Evolutionary conservation across 305 asterid genomes (phyloP).

Genomic region (Fraxinus sp.): DNA sequence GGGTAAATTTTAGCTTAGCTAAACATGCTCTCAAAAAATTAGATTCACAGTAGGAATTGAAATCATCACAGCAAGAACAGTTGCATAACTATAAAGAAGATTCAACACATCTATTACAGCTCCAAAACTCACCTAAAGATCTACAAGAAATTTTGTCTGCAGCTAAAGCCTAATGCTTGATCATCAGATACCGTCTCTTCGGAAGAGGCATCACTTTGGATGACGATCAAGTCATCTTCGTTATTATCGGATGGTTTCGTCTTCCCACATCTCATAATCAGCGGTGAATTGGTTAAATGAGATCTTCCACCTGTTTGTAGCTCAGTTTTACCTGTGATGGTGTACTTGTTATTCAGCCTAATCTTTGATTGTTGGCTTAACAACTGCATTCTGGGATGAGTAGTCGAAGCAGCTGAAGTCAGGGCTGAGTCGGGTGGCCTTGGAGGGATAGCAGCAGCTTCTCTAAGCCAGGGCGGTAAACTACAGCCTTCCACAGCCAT

Average conservation of each 20-base stretch:
- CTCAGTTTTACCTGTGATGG: slow-evolving; percentile 5
- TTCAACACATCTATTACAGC: neutral
- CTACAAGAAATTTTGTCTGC: slow-evolving; percentile 9
- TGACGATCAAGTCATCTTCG: slow-evolving; percentile 42
- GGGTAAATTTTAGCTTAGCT: neutral
- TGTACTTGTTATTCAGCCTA: neutral
- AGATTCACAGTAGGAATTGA: neutral
- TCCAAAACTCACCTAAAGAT: slow-evolving; percentile 8
- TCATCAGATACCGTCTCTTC: slow-evolving; percentile 82
- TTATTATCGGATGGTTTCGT: slow-evolving; percentile 11
- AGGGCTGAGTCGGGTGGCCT: slow-evolving; percentile 20
- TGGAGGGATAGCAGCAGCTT: slow-evolving; percentile 41
- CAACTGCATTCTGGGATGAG: slow-evolving; percentile 18
- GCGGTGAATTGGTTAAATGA: neutral
- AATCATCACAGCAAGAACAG: neutral
- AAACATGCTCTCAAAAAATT: neutral
- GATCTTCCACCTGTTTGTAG: slow-evolving; percentile 6
- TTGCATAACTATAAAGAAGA: neutral
- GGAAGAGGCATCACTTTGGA: slow-evolving; percentile 67
- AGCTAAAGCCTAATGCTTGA: slow-evolving; percentile 35
- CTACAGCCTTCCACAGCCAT: slow-evolving; percentile 17
- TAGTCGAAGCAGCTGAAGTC: slow-evolving; percentile 8
- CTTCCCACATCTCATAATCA: neutral
- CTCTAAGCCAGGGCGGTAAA: slow-evolving; percentile 77
- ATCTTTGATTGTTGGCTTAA: slow-evolving; percentile 20